Base-by-base conservation (phyloP, 805 yeast species). In the Suhomyces faveliae region DNA sequence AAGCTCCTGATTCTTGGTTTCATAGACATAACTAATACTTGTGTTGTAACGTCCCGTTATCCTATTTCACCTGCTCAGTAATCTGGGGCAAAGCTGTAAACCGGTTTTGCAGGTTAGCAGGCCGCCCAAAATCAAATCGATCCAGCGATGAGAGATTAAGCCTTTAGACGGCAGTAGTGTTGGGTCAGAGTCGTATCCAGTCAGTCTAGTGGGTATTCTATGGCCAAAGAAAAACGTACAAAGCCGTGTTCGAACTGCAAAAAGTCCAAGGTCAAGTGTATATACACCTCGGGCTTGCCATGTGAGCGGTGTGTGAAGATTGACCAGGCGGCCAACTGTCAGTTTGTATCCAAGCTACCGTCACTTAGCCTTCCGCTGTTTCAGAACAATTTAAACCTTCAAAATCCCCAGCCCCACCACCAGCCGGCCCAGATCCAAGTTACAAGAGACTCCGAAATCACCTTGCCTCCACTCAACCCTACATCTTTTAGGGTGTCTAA, bases 191-290 rank as follows among this genome's bases (percentile, higher is more conserved):
- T n/a, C n/a, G n/a, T n/a, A n/a, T n/a, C n/a, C n/a, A n/a, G n/a
- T n/a, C n/a, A 24, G 10, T 24, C 27, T 24, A 10, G 10, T 24
- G 6, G 9, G 27, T 24, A 6, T 24, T 7, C 27, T 7, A 61
- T 62, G 65, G 60, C 63, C 30, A 60, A 67, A 49, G 76, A 71
- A 54, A 69, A 68, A 49, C 54, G 78, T 40, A 73, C 77, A 12
- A 82, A 79, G 57, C 89, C 89, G 3, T 84, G 90, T 61, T 71
- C 79, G 20, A 72, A 74, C 55, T 84, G 90, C 60, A 76, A 86
- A 47, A 71, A 71, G 57, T 72, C 84, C 19, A 84, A 84, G 62
- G 83, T 84, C 22, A 81, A 76, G 61, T 84, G 90, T 55, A 74
- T 73, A 33, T 81, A 81, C 56, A 55, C 67, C 5, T 69, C 67